Evolutionary conservation across 2,329 filamentous ascomycete species (phyloP).

Genomic region (Phialophora macrospora): DNA sequence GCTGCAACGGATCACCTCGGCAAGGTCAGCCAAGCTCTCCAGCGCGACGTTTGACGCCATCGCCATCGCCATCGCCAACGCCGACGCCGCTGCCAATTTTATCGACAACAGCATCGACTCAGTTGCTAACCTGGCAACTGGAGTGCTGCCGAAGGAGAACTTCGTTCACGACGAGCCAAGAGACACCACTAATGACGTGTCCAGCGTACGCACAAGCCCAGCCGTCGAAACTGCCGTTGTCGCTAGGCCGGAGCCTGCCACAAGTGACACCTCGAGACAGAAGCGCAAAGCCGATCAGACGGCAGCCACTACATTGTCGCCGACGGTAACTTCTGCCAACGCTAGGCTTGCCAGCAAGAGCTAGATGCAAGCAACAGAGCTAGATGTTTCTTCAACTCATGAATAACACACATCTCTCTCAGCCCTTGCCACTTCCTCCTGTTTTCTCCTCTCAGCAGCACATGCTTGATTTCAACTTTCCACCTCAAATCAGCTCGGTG

Average conservation of each 20-base stretch:
- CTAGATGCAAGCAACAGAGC: too few species aligned
- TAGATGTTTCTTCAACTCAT: too few species aligned
- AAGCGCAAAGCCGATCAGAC: not conserved
- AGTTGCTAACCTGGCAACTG: not conserved
- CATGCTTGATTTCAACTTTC: too few species aligned
- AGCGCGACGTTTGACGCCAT: not conserved
- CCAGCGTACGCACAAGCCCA: not conserved
- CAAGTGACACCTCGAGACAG: not conserved
- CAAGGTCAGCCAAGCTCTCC: not conserved
- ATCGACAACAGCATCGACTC: not conserved
- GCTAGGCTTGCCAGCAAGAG: not conserved
- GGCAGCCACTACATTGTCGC: not conserved
- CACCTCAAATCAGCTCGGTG: too few species aligned
- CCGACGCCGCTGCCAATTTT: not conserved
- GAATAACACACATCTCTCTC: too few species aligned
- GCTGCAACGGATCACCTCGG: not conserved
- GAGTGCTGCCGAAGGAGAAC: too few species aligned
- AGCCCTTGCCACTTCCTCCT: too few species aligned
- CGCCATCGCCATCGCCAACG: not conserved
- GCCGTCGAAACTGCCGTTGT: not conserved
- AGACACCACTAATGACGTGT: not conserved
- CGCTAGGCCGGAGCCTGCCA: not conserved
- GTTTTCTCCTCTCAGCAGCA: too few species aligned
- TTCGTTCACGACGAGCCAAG: too few species aligned
- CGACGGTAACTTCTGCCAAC: not conserved